These are phyloP conservation scores for Hericium erinaceus DNA, from an alignment of 768 basidiomycete genomes.

Conservation along the genomic window DNA sequence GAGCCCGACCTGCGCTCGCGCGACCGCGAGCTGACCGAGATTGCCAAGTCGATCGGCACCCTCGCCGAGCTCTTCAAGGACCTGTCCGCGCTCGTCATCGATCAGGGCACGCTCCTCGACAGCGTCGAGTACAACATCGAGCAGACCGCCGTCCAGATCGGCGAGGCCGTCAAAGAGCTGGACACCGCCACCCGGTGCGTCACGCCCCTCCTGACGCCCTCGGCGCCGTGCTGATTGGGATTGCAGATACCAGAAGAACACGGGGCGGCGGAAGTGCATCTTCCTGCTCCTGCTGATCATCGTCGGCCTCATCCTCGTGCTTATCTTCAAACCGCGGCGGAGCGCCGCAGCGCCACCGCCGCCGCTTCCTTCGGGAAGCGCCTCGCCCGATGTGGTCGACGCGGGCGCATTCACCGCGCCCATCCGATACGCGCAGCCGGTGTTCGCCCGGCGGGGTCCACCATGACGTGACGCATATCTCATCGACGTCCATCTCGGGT, in stretches of 20 bases:
- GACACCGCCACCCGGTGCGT: conserved; percentile 70
- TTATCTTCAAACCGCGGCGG: conserved; percentile 87
- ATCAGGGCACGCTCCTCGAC: conserved; percentile 95
- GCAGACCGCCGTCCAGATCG: conserved; percentile 72
- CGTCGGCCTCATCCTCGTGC: conserved; percentile 74
- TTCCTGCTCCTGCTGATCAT: conserved; percentile 87
- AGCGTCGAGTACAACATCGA: conserved; percentile 98
- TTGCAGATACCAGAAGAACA: conserved; percentile 84
- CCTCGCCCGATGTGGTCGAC: too few species aligned
- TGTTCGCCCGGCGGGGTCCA: too few species aligned
- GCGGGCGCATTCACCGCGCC: too few species aligned
- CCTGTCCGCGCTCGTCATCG: conserved; percentile 85
- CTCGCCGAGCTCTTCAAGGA: conserved; percentile 97
- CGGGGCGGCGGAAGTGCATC: conserved; percentile 88
- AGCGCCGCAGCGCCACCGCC: conserved; percentile 27
- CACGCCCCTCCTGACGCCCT: background rate
- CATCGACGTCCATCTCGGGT: too few species aligned
- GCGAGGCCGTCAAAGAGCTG: conserved; percentile 80
- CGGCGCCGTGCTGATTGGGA: background rate
- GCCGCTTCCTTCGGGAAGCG: background rate
- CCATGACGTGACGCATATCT: too few species aligned
- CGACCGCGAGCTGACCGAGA: conserved; percentile 72
- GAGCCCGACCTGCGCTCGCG: conserved; percentile 35
- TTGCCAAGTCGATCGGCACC: conserved; percentile 84
- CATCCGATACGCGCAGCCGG: too few species aligned